Evolutionary conservation across 169 alveolate species (phyloP).

Genomic region (Eimeria nieschulzi): DNA sequence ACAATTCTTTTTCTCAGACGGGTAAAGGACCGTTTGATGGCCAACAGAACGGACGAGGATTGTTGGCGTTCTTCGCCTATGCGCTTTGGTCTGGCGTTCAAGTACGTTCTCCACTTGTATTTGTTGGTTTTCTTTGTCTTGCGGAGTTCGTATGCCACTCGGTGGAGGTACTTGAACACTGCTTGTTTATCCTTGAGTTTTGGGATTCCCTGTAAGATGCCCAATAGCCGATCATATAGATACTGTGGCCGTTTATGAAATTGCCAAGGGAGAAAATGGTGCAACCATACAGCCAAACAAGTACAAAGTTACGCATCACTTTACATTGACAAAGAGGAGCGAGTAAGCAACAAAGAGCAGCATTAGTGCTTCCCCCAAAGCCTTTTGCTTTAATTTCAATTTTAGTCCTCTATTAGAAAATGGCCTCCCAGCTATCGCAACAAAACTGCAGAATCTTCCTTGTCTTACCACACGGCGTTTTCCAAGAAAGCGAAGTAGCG

Average conservation of each 20-base stretch:
- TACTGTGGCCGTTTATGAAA: too few relatives aligned
- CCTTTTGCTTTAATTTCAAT: too few relatives aligned
- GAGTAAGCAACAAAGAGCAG: too few relatives aligned
- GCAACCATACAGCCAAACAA: too few relatives aligned
- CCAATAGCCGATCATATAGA: too few relatives aligned
- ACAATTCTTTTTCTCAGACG: neutral
- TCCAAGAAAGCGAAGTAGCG: constrained; percentile 71
- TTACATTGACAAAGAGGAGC: too few relatives aligned
- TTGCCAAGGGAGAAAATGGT: too few relatives aligned
- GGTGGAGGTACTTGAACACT: constrained; percentile 19
- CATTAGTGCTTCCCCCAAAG: too few relatives aligned
- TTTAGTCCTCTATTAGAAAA: too few relatives aligned
- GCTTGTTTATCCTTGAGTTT: constrained; percentile 19
- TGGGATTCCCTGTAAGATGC: constrained; percentile 44
- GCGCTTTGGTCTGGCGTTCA: constrained; percentile 40
- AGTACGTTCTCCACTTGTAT: constrained; percentile 53
- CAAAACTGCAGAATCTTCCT: too few relatives aligned
- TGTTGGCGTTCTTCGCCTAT: constrained; percentile 34
- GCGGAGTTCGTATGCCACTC: constrained; percentile 50
- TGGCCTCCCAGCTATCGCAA: too few relatives aligned
- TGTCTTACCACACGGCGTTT: constrained; percentile 40
- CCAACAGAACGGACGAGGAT: constrained; percentile 20
- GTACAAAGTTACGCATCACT: too few relatives aligned
- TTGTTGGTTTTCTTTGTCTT: constrained; percentile 47
- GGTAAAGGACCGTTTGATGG: constrained; percentile 33